Base-by-base conservation (phyloP, 441 rosid genomes). In the Arabidopsis hybrid region DNA sequence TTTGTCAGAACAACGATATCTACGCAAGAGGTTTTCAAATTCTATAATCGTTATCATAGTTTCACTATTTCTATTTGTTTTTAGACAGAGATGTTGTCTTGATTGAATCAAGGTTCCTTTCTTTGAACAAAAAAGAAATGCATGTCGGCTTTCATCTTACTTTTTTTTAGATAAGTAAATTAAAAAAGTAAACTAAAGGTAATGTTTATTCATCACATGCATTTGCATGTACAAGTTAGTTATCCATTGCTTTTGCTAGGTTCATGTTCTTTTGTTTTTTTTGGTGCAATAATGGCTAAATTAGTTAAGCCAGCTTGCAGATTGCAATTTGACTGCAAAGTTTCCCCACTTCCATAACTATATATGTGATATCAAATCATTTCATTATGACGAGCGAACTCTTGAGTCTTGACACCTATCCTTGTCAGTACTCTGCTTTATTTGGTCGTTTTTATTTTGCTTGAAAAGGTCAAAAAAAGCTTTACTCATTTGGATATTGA, bases 401-500 rank as follows among this genome's bases (percentile, higher is more conserved):
- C 67, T 47, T 60, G 39, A 58, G n/a, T n/a, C n/a, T n/a, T n/a
- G n/a, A n/a, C 52, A 67, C 55, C 55, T 49, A 67, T 64, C 46
- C 43, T 58, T 65, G 42, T 66, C 78, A 66, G 38, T 29, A 39
- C n/a, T 66, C 72, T 49, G 11, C 78, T 66, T 73, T 72, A 57
- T 65, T 57, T 57, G 53, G 61, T 67, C 57, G 17, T 32, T 68
- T 32, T 68, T 68, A 40, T 67, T 52, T 67, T 45, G 63, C 40
- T 68, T 61, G 69, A 46, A 75, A 75, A 61, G 65, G 79, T 69
- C 65, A 61, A 55, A 59, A 45, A 16, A 45, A 18, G 5, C 51
- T 61, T 68, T 61, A 75, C 69, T 75, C 69, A 60, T 67, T 67
- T 61, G 47, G 63, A 51, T 89, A 17, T 29, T 73, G 78, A 74